Conservation (phyloP, 83 land plant genomes). For the Picea abies region DNA sequence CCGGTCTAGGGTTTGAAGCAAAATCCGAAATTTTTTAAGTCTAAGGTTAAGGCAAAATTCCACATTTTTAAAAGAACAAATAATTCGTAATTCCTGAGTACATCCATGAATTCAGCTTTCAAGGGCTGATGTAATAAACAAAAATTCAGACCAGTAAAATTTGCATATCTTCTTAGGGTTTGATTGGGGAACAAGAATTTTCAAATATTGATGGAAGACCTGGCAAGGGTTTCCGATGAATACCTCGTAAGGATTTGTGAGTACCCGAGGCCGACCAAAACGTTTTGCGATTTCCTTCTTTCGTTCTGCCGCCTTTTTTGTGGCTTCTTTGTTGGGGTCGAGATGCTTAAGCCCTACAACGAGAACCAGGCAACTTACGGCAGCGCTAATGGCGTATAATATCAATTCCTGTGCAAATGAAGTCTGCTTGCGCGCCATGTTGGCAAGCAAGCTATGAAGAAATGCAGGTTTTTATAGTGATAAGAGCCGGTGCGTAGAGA, state of each 20-base stretch:
- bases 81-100: too few relatives aligned
- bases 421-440: conserved; percentile 11
- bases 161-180: neutral
- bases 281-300: conserved; percentile 97
- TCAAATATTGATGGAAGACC: conserved; percentile 4
- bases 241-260: conserved; percentile 89
- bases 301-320: conserved; percentile 79
- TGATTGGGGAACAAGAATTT: conserved; percentile 5
- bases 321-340: conserved; percentile 83
- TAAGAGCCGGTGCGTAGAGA: too few relatives aligned
- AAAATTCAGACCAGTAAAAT: neutral
- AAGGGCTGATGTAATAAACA: neutral
- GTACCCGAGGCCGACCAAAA: conserved; percentile 79
- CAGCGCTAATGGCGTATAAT: conserved; percentile 87
- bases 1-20: too few relatives aligned
- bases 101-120: neutral
- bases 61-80: too few relatives aligned
- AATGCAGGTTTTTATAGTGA: too few relatives aligned
- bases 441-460: too few relatives aligned
- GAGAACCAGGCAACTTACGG: conserved; percentile 68
- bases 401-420: conserved; percentile 56
- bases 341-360: conserved; percentile 71
- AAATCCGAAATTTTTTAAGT: too few relatives aligned
- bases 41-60: too few relatives aligned
- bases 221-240: neutral